phyloP scores from a whole-genome alignment of 2,329 filamentous ascomycete genomes.

The Colletotrichum spinosum region DNA sequence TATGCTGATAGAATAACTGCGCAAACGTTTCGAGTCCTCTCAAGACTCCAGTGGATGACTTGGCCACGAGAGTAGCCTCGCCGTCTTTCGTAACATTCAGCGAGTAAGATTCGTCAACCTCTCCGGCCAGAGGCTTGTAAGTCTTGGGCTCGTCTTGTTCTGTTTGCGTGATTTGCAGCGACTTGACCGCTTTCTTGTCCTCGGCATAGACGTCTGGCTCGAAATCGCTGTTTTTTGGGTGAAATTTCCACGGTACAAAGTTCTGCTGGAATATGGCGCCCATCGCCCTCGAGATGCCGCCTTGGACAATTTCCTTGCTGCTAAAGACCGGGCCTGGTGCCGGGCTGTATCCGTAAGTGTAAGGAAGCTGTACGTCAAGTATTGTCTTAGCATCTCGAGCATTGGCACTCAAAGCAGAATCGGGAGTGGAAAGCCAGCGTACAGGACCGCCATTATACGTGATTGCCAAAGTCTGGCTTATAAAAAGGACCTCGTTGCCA shows the following conservation, averaged over 20 bases:
- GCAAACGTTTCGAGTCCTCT: slow-evolving; percentile 81
- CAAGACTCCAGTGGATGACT: slow-evolving; percentile 75
- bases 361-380: slow-evolving; percentile 57
- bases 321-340: slow-evolving; percentile 51
- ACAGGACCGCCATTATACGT: slow-evolving; percentile 70
- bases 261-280: slow-evolving; percentile 74
- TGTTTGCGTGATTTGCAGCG: slow-evolving; percentile 73
- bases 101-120: slow-evolving; percentile 81
- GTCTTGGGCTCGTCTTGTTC: slow-evolving; percentile 63
- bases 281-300: slow-evolving; percentile 69
- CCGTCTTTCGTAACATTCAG: slow-evolving; percentile 70
- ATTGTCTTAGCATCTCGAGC: slow-evolving; percentile 48
- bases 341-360: slow-evolving; percentile 58
- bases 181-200: slow-evolving; percentile 63
- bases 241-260: slow-evolving; percentile 84
- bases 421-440: slow-evolving; percentile 56
- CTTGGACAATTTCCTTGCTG: slow-evolving; percentile 66
- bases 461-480: slow-evolving; percentile 62
- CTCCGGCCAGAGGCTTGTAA: slow-evolving; percentile 70
- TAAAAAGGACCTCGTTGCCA: slow-evolving; percentile 65
- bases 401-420: slow-evolving; percentile 37
- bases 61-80: slow-evolving; percentile 71
- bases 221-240: slow-evolving; percentile 70
- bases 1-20: slow-evolving; percentile 83
- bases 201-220: slow-evolving; percentile 66